Base-by-base conservation (phyloP, 192 early-diverging fungal genomes). In the Backusella westeae region DNA sequence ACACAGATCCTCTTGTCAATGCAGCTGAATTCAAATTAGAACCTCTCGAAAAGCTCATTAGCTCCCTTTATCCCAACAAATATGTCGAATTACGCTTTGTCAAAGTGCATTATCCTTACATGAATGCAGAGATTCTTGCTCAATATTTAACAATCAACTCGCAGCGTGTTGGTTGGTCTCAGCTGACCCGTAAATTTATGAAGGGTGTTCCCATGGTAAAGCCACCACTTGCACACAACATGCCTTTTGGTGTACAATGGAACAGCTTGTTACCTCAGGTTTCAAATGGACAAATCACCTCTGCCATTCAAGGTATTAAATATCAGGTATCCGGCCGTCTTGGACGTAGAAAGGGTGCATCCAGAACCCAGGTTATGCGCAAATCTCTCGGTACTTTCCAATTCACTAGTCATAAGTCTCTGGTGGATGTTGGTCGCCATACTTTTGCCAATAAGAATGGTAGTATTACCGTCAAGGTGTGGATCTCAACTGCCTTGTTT, bases 391-490 rank as follows among this genome's bases (percentile, higher is more conserved):
- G 82, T 59, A 80, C 82, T n/a, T 83, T 83, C 75, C 76, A 80
- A 66, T 83, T 83, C 65, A 80, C 82, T 4, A 80, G 76, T 46
- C 75, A 79, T 29, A 83, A 80, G 46, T 78, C 76, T 23, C 68
- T 83, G 41, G 78, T 83, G 3, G 78, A 83, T 75, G 78, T 75
- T 7, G 82, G 82, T 19, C 78, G 82, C 46, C 82, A 83, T 49
- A 75, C 82, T 1, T 80, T 83, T 75, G 73, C 82, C 63, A 83
- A 80, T 71, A 77, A 77, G 76, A 83, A 83, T 35, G 82, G 82
- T 63, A 75, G 69, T 38, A 83, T 83, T 49, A 83, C 82, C 38
- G 82, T 83, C 69, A 83, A 83, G 56, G 82, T 83, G 5, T 83
- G 82, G 82, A 80, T 83, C 23, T 56, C 78, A 21, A 63, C 73